phyloP scores from a whole-genome alignment of 169 alveolate genomes.

The Hepatocystis sp. region DNA sequence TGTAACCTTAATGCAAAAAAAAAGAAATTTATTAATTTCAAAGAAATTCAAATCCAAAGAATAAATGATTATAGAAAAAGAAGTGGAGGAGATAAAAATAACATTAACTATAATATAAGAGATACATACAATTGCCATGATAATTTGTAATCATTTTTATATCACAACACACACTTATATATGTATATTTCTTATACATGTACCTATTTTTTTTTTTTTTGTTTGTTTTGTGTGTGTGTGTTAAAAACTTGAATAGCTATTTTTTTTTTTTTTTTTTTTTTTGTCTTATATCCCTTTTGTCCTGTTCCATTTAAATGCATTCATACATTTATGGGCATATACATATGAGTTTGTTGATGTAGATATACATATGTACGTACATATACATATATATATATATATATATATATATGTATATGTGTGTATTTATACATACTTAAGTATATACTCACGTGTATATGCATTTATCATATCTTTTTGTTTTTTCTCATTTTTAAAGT shows the following conservation, averaged over 20 bases:
- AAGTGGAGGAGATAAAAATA: slow-evolving; percentile 64
- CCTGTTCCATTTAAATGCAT: not conserved
- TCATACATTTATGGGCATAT: not conserved
- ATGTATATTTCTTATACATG: no score
- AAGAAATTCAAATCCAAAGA: slow-evolving; percentile 35
- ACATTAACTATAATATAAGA: slow-evolving; percentile 51
- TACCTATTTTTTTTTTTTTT: no score
- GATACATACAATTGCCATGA: slow-evolving; percentile 68
- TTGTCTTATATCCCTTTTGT: not conserved
- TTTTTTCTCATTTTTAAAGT: slow-evolving; percentile 11
- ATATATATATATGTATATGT: no score
- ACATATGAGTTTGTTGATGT: no score
- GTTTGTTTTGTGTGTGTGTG: no score
- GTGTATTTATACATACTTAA: no score
- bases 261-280: slow-evolving; percentile 8
- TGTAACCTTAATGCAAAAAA: slow-evolving; percentile 14
- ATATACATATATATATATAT: no score
- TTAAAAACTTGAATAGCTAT: no score
- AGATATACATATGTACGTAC: no score
- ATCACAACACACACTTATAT: no score
- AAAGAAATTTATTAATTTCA: slow-evolving; percentile 37
- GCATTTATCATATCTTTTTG: not conserved
- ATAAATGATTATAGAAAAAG: slow-evolving; percentile 28
- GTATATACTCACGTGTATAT: slow-evolving; percentile 5
- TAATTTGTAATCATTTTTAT: slow-evolving; percentile 34